These are phyloP conservation scores for Globisporangium echinulatum DNA, from an alignment of 352 stramenopile genomes.

Conservation along the genomic window DNA sequence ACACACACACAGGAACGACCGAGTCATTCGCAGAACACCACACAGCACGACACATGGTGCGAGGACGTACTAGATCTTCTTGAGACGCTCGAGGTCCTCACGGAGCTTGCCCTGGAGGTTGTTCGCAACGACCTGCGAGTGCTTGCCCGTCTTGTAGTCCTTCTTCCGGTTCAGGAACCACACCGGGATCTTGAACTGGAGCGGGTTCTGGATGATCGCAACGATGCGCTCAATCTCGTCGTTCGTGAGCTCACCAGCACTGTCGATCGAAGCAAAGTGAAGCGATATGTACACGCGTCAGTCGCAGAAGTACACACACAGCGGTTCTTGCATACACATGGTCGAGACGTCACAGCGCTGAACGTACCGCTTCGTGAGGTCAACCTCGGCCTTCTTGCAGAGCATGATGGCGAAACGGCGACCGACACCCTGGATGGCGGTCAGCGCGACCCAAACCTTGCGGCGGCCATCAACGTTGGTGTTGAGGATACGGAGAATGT, in stretches of 20 bases:
- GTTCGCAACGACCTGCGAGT: constrained; percentile 98
- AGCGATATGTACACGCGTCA: too few relatives aligned
- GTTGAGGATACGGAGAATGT: constrained; percentile 99
- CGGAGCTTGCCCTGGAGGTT: constrained; percentile 98
- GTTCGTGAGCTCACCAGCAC: constrained; percentile 96
- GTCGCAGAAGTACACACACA: not conserved
- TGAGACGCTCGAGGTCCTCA: constrained; percentile 99
- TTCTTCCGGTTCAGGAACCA: constrained; percentile 99
- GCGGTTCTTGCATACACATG: not conserved
- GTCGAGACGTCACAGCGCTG: too few relatives aligned
- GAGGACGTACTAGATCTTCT: constrained; percentile 94
- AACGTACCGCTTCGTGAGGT: constrained; percentile 94
- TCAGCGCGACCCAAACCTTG: constrained; percentile 86
- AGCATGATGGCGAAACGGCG: constrained; percentile 90
- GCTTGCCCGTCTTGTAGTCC: constrained; percentile 99
- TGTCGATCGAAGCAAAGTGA: constrained; percentile 3
- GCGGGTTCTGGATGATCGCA: constrained; percentile 98
- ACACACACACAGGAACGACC: not conserved
- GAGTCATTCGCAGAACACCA: not conserved
- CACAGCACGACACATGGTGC: not conserved
- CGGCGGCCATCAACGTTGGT: constrained; percentile 99
- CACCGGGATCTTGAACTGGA: constrained; percentile 99
- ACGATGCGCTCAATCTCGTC: constrained; percentile 99
- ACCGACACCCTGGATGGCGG: constrained; percentile 81
- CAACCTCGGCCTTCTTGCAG: constrained; percentile 99